Percentiles rank a stretch among this genome's conserved stretches.
Evolutionary conservation across 495 filamentous ascomycete species (phyloP).

Genomic region (Aspergillus diversus): DNA sequence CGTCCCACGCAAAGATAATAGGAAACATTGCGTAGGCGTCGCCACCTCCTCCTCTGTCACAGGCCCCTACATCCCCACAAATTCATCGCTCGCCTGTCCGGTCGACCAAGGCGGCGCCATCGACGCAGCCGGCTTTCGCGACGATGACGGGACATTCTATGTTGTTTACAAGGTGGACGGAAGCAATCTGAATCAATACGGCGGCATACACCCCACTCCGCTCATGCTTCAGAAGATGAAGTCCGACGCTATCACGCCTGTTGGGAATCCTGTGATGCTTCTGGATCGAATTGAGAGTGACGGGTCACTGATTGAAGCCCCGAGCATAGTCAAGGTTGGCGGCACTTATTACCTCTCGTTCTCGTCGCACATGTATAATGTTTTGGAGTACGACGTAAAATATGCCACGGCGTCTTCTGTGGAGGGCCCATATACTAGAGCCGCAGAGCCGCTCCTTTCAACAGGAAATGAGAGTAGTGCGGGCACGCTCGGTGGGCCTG

Average conservation of each 20-base stretch:
- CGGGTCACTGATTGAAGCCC: constrained; percentile 66
- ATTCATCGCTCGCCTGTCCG: constrained; percentile 54
- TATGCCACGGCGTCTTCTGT: constrained; percentile 54
- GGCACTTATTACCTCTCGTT: constrained; percentile 64
- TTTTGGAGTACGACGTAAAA: constrained; percentile 55
- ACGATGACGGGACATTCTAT: constrained; percentile 56
- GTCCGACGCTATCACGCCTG: constrained; percentile 52
- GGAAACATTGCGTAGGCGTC: constrained; percentile 59
- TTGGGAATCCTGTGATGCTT: constrained; percentile 56
- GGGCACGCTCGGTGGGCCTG: constrained; percentile 11
- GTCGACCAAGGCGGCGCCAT: constrained; percentile 59
- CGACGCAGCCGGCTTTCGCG: constrained; percentile 57
- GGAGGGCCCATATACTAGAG: constrained; percentile 52
- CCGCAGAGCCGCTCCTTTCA: constrained; percentile 17
- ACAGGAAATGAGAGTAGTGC: constrained; percentile 17
- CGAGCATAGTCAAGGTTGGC: constrained; percentile 49
- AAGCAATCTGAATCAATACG: constrained; percentile 55
- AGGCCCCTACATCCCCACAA: constrained; percentile 56
- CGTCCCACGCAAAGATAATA: constrained; percentile 35
- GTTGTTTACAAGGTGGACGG: constrained; percentile 68
- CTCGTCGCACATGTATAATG: constrained; percentile 60
- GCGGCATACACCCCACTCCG: constrained; percentile 57
- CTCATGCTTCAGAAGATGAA: constrained; percentile 62
- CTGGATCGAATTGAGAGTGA: constrained; percentile 58
- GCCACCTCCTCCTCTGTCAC: constrained; percentile 44